phyloP scores from a whole-genome alignment of 139 green algal species.

The Coelastrella sp. region DNA sequence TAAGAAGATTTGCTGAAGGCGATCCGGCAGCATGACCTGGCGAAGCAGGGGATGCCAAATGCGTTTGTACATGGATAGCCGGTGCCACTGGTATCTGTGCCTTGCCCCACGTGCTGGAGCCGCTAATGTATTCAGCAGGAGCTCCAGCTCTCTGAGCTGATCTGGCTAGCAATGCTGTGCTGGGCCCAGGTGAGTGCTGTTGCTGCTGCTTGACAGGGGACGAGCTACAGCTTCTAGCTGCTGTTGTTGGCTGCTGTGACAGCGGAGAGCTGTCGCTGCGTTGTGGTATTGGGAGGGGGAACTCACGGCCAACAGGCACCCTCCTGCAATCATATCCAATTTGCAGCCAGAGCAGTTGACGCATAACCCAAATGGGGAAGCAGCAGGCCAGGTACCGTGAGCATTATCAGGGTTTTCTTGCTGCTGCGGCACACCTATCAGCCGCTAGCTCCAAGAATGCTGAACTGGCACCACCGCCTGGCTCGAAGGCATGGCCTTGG shows the following conservation, averaged over 20 bases:
- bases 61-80: not conserved
- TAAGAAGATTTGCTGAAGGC: not conserved
- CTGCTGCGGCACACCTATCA: too few species aligned
- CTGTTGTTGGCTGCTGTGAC: not conserved
- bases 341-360: not conserved
- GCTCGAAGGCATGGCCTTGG: too few species aligned
- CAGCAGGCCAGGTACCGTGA: too few species aligned
- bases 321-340: conserved; percentile 3
- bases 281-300: conserved; percentile 21
- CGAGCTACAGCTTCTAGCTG: too few species aligned
- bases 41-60: not conserved
- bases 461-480: too few species aligned
- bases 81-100: not conserved
- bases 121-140: not conserved
- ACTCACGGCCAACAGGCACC: not conserved
- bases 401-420: too few species aligned
- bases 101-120: not conserved
- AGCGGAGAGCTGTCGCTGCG: not conserved
- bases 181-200: not conserved
- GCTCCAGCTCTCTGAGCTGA: not conserved
- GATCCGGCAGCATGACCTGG: not conserved
- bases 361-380: too few species aligned
- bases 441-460: too few species aligned
- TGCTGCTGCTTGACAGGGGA: not conserved
- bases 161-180: not conserved